Base-by-base conservation (phyloP, 257 asterid genomes). In the Penstemon newberryi region DNA sequence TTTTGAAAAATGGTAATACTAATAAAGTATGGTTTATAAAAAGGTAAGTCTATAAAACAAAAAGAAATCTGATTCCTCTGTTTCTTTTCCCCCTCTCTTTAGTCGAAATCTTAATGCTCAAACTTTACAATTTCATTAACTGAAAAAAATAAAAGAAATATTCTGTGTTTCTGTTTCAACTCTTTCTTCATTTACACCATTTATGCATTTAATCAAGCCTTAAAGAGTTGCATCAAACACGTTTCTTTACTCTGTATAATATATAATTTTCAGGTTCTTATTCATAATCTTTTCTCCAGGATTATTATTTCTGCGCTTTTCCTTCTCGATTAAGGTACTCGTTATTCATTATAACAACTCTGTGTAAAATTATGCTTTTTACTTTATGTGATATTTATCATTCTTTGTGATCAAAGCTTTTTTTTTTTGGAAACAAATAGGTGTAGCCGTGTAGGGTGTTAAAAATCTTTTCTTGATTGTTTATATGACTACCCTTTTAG, bases 141-240 rank as follows among this genome's bases (percentile, higher is more conserved):
- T 8, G 51, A 46, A 7, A 46, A 46, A 6, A 46, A 25, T 25
- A 25, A 25, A 25, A 1, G 33, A 25, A 25, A 25, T 25, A 25
- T 6, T 46, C 18, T 60, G n/a, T 41, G 5, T 7, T 44, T 61
- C 67, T 7, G 42, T 70, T 73, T 59, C 72, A 65, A 4, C 63
- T 67, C 62, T 71, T 72, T 67, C 64, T 33, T 39, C 3, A 47
- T 64, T 55, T 61, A 15, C 19, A 40, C 61, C 61, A 36, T 63
- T 46, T 78, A 68, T 77, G 78, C 78, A 69, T 51, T 71, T 66
- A 54, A 40, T 75, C 5, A 47, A 12, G 67, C 67, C 58, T 66
- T 71, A 41, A 66, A 52, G n/a, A 52, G 47, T 36, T 25, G 2
- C 62, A 51, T 11, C 51, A 59, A 55, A 7, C 67, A 54, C 56